phyloP scores from a whole-genome alignment of 75 land plant species.

The Chamaecyparis obtusa region DNA sequence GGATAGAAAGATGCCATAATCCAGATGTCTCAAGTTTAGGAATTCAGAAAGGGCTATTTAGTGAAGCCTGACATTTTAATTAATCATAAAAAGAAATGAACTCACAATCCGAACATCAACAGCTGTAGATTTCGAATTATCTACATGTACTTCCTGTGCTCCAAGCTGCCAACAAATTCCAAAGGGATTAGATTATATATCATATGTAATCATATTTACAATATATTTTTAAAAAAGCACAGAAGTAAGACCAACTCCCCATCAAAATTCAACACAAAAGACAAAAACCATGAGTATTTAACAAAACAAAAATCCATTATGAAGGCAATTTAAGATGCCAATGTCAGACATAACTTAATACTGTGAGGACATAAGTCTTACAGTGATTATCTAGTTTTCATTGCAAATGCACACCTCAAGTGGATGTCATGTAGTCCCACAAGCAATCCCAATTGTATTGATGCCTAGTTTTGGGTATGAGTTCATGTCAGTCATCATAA shows the following conservation, averaged over 20 bases:
- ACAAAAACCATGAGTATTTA: background rate
- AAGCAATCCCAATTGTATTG: background rate
- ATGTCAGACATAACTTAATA: background rate
- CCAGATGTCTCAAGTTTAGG: background rate
- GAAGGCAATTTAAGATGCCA: background rate
- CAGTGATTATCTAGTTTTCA: background rate
- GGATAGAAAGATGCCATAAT: background rate
- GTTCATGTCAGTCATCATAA: background rate
- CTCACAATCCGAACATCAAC: constrained; percentile 96
- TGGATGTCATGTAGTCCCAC: background rate
- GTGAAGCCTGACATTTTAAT: background rate
- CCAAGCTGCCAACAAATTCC: constrained; percentile 42
- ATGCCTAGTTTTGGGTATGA: background rate
- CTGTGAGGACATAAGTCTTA: background rate
- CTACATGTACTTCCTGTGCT: constrained; percentile 59
- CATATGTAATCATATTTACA: background rate
- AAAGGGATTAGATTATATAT: background rate
- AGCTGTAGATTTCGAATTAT: constrained; percentile 68
- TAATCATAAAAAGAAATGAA: constrained; percentile 9
- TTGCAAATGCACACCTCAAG: background rate
- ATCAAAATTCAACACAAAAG: background rate
- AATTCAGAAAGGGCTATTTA: background rate
- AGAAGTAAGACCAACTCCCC: background rate
- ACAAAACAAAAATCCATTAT: background rate
- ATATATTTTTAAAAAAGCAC: background rate